Percentiles rank a stretch among this genome's conserved stretches.
Conservation (phyloP, 345 rosid species). For the Populus ilicifolia region DNA sequence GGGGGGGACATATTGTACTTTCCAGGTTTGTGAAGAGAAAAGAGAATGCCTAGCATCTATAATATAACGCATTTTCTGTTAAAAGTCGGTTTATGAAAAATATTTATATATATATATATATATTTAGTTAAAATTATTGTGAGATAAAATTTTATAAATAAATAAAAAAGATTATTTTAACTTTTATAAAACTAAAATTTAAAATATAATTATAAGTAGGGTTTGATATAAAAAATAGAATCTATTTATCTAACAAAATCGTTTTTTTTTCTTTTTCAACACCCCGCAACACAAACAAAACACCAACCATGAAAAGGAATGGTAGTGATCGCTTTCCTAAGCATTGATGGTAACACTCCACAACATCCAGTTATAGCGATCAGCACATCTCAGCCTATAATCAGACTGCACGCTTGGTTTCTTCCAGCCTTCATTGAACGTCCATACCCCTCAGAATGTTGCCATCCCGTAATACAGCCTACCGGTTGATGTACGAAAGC, state of each 20-base stretch:
- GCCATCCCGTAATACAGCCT: constrained; percentile 46
- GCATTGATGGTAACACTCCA: constrained; percentile 40
- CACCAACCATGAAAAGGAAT: constrained; percentile 39
- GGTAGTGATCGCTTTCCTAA: constrained; percentile 35
- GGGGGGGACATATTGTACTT: background rate
- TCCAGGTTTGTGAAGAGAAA: background rate
- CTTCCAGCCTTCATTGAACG: constrained; percentile 40
- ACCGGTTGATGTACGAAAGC: constrained; percentile 39
- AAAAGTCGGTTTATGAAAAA: too few species aligned
- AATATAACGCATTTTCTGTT: constrained; percentile 11
- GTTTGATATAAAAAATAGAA: too few species aligned
- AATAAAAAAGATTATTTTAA: too few species aligned
- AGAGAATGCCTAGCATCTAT: constrained; percentile 19
- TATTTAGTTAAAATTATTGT: too few species aligned
- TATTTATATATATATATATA: too few species aligned
- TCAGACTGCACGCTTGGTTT: constrained; percentile 39
- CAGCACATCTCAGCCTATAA: constrained; percentile 43
- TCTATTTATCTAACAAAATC: too few species aligned
- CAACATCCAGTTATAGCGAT: constrained; percentile 37
- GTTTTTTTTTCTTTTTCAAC: too few species aligned
- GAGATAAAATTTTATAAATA: too few species aligned
- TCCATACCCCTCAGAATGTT: constrained; percentile 44
- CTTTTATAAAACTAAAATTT: too few species aligned
- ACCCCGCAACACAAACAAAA: constrained; percentile 26
- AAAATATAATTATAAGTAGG: too few species aligned